phyloP scores from a whole-genome alignment of 75 land plant species.

The Chamaecyparis obtusa region DNA sequence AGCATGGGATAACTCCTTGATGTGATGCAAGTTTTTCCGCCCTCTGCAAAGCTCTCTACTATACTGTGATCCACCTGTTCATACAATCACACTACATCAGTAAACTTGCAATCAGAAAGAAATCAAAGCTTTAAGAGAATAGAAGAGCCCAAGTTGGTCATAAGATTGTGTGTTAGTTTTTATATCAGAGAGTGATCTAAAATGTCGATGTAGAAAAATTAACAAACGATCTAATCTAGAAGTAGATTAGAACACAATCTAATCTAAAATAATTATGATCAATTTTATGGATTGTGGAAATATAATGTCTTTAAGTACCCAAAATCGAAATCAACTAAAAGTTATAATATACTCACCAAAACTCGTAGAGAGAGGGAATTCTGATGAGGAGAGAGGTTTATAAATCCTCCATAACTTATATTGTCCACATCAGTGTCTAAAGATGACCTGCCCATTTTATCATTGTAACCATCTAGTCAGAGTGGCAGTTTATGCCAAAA shows the following conservation, averaged over 20 bases:
- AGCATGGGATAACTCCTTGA: not conserved
- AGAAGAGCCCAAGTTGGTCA: not conserved
- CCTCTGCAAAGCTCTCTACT: not conserved
- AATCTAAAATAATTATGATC: no score
- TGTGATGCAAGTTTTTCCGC: not conserved
- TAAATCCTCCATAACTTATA: conserved; percentile 1
- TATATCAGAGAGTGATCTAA: no score
- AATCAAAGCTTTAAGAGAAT: not conserved
- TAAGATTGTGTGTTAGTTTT: no score
- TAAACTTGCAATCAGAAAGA: not conserved
- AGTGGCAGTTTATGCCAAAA: not conserved
- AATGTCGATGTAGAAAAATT: not conserved
- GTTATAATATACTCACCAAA: not conserved
- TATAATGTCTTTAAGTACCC: no score
- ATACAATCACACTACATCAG: not conserved
- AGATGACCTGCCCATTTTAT: not conserved
- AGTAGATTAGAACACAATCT: not conserved
- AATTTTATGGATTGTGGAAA: no score
- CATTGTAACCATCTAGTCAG: not conserved
- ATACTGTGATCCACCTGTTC: not conserved
- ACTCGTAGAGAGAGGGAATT: not conserved
- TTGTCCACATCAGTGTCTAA: not conserved
- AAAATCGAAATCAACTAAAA: no score
- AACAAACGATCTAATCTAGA: no score
- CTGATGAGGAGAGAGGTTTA: not conserved